Conservation (phyloP, 1,139 yeast species). For the Yamadazyma conglobata region DNA sequence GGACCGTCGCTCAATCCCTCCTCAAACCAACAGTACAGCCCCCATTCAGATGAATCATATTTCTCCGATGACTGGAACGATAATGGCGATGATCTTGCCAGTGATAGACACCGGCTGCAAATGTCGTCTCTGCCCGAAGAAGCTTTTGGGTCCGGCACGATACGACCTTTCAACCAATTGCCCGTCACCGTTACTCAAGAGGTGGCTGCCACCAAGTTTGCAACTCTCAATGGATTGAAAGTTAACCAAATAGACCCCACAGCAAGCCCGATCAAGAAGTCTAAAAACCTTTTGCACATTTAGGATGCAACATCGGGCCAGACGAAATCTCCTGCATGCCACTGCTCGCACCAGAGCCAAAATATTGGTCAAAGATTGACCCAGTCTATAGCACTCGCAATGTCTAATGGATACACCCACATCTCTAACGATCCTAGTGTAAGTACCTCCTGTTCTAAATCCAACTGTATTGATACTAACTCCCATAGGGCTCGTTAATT, state of each 20-base stretch:
- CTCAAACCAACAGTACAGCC: not conserved
- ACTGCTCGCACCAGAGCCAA: too few species aligned
- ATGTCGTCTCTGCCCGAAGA: too few species aligned
- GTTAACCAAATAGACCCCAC: constrained; percentile 6
- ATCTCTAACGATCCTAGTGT: constrained; percentile 11
- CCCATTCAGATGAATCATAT: constrained; percentile 10
- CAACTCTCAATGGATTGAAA: too few species aligned
- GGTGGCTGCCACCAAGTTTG: too few species aligned
- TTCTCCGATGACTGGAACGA: constrained; percentile 14
- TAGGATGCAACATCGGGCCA: too few species aligned
- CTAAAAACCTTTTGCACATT: too few species aligned
- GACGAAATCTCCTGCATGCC: too few species aligned
- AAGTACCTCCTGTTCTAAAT: constrained; percentile 1
- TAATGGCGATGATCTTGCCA: constrained; percentile 2
- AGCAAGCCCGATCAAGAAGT: constrained; percentile 6
- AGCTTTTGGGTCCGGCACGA: too few species aligned
- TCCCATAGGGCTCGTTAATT: constrained; percentile 9
- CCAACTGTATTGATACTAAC: constrained; percentile 7
- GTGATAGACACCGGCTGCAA: not conserved
- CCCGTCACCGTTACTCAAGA: too few species aligned
- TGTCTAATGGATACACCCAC: constrained; percentile 8
- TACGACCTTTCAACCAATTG: too few species aligned
- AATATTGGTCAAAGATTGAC: too few species aligned
- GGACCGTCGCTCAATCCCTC: not conserved
- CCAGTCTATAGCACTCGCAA: too few species aligned